Percentiles rank a stretch among this genome's conserved stretches.
These are phyloP conservation scores for Chaetomium globosum DNA, from an alignment of 2,329 filamentous ascomycete species.

Conservation along the genomic window DNA sequence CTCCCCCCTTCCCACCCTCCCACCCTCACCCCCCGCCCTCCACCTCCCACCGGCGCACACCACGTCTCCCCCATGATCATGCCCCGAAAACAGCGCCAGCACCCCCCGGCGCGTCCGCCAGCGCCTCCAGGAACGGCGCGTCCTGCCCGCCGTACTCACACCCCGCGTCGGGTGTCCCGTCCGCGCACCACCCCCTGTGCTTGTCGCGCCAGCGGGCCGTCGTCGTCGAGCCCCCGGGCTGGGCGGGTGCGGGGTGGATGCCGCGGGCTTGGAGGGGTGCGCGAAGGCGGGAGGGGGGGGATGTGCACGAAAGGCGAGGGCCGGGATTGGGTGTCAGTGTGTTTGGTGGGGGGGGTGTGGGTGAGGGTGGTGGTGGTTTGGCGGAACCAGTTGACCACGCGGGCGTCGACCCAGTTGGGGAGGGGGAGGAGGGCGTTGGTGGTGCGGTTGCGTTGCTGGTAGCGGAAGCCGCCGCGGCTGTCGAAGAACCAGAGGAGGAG, in stretches of 20 bases:
- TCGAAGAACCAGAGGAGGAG: conserved; percentile 67
- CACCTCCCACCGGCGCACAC: conserved; percentile 43
- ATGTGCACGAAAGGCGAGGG: conserved; percentile 57
- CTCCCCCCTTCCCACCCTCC: conserved; percentile 17
- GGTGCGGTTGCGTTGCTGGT: conserved; percentile 37
- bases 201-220: conserved; percentile 40
- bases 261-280: conserved; percentile 38
- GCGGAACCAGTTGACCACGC: conserved; percentile 51
- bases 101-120: conserved; percentile 55
- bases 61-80: conserved; percentile 61
- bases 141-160: conserved; percentile 50
- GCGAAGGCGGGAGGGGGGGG: conserved; percentile 43
- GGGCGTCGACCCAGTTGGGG: conserved; percentile 49
- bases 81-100: conserved; percentile 58
- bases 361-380: conserved; percentile 42
- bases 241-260: conserved; percentile 36
- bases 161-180: conserved; percentile 34
- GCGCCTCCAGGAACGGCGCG: conserved; percentile 58
- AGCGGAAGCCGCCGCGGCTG: conserved; percentile 52
- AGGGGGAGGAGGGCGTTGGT: conserved; percentile 33
- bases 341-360: conserved; percentile 39
- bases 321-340: conserved; percentile 43
- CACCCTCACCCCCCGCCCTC: neutral
- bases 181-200: conserved; percentile 41
- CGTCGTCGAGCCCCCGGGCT: conserved; percentile 45